Evolutionary conservation across 2,329 filamentous ascomycete species (phyloP).

Genomic region (Stagonosporopsis tanaceti): DNA sequence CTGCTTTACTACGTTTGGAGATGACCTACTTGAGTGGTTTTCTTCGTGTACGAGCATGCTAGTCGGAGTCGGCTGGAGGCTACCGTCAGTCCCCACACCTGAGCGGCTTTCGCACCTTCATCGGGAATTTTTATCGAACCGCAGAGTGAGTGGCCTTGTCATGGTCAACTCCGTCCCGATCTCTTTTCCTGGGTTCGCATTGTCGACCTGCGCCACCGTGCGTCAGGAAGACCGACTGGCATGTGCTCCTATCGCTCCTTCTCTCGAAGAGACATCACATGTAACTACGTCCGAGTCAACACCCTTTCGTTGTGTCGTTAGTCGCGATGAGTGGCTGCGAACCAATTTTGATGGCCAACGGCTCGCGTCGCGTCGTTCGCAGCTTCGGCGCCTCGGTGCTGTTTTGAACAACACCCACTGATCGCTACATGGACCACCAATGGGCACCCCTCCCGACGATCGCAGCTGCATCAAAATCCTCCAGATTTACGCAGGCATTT

Average conservation of each 20-base stretch:
- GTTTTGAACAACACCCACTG: constrained; percentile 5
- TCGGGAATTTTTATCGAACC: not conserved
- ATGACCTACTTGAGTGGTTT: not conserved
- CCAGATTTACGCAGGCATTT: constrained; percentile 18
- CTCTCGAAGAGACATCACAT: not conserved
- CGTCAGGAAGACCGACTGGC: not conserved
- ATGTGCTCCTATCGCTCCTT: constrained; percentile 4
- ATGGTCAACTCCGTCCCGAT: not conserved
- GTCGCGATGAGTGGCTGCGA: not conserved
- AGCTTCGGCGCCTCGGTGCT: constrained; percentile 14
- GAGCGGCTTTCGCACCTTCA: not conserved
- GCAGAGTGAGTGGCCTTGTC: not conserved
- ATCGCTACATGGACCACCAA: constrained; percentile 12
- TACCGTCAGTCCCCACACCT: not conserved
- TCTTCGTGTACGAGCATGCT: not conserved
- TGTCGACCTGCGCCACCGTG: not conserved
- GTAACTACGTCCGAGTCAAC: not conserved
- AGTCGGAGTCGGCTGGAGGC: not conserved
- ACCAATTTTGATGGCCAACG: not conserved
- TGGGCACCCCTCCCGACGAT: not conserved
- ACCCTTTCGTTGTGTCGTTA: not conserved
- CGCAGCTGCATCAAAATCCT: constrained; percentile 6
- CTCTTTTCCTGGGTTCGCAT: not conserved
- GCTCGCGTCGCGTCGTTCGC: not conserved
- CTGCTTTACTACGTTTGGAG: not conserved